phyloP scores from a whole-genome alignment of 768 basidiomycete species.

The Mycena capillaripes region DNA sequence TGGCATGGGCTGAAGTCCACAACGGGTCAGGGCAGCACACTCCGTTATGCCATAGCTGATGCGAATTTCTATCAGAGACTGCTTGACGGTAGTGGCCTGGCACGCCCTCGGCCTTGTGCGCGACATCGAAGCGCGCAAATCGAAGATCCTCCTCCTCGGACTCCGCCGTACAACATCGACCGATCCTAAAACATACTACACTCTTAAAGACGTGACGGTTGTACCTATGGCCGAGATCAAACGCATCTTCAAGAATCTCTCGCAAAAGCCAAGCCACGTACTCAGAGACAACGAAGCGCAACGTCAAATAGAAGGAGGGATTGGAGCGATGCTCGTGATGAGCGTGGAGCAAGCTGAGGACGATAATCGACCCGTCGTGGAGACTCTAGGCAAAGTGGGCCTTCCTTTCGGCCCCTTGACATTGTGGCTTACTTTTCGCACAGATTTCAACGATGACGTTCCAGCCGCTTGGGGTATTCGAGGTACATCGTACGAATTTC shows the following conservation, averaged over 20 bases:
- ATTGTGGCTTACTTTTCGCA: not conserved
- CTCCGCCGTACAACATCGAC: constrained; percentile 6
- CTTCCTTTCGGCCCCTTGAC: not conserved
- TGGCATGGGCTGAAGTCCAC: constrained; percentile 13
- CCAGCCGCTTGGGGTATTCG: constrained; percentile 20
- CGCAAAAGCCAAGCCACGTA: not conserved
- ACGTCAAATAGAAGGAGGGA: not conserved
- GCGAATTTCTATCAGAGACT: not conserved
- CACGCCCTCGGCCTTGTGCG: constrained; percentile 19
- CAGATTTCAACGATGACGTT: constrained; percentile 6
- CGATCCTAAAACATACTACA: constrained; percentile 22
- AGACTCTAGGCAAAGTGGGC: not conserved
- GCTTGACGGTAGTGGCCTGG: constrained; percentile 17
- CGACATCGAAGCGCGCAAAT: constrained; percentile 25
- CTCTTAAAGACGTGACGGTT: constrained; percentile 15
- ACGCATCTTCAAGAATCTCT: constrained; percentile 3
- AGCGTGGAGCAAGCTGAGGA: constrained; percentile 16
- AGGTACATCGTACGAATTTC: constrained; percentile 6
- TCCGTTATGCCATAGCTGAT: not conserved
- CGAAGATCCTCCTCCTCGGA: constrained; percentile 16
- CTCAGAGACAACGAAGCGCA: constrained; percentile 8
- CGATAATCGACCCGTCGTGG: not conserved
- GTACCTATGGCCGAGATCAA: not conserved
- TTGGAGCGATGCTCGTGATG: constrained; percentile 24
- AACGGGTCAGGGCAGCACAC: not conserved